Evolutionary conservation across 306 rosid genomes (phyloP).

Genomic region (Prunus kanzakura): DNA sequence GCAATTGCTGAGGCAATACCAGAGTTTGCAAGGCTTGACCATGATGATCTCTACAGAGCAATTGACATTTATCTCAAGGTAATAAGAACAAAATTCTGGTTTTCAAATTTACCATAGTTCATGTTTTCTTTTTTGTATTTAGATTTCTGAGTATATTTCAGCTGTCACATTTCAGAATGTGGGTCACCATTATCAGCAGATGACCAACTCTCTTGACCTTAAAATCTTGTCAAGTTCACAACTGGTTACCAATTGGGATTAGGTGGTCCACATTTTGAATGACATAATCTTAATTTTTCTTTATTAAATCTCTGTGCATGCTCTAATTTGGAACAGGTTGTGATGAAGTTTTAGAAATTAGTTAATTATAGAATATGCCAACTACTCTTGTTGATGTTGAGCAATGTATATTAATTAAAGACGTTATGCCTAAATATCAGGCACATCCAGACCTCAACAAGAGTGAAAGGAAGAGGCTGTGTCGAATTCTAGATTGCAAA

Average conservation of each 20-base stretch:
- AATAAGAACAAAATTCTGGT: constrained; percentile 11
- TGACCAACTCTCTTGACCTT: constrained; percentile 90
- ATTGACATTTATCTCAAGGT: constrained; percentile 95
- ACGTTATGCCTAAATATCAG: constrained; percentile 39
- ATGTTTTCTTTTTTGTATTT: constrained; percentile 5
- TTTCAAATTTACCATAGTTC: constrained; percentile 22
- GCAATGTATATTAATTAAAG: constrained; percentile 12
- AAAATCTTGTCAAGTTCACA: constrained; percentile 60
- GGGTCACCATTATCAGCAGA: constrained; percentile 61
- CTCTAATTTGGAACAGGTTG: background rate
- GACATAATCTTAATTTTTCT: background rate
- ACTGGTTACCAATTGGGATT: constrained; percentile 48
- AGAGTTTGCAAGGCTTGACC: constrained; percentile 88
- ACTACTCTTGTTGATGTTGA: background rate
- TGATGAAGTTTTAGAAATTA: background rate
- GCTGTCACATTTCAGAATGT: constrained; percentile 46
- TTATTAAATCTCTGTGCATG: constrained; percentile 5
- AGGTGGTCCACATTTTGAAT: constrained; percentile 30
- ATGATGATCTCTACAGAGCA: constrained; percentile 94
- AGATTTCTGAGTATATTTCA: constrained; percentile 27
- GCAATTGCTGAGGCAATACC: constrained; percentile 79
- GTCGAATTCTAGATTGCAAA: constrained; percentile 87
- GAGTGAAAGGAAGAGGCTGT: constrained; percentile 89
- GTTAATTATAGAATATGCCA: background rate
- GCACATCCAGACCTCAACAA: constrained; percentile 91